Percentiles rank a stretch among this genome's conserved stretches.
phyloP scores from a whole-genome alignment of 2,329 filamentous ascomycete species.

The Pyricularia sp. region DNA sequence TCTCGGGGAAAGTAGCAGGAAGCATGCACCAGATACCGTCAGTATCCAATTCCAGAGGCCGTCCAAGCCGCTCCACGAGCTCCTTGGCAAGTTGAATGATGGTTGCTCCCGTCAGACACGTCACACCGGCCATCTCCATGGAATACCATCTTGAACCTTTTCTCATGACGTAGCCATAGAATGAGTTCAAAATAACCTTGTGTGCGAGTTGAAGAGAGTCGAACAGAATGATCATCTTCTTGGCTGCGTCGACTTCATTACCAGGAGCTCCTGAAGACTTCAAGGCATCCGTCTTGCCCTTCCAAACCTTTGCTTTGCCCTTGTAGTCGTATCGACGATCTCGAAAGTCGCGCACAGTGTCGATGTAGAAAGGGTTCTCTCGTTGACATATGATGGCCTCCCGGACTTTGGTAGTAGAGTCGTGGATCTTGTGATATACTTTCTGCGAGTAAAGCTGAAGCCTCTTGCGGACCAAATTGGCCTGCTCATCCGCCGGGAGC shows the following conservation, averaged over 20 bases:
- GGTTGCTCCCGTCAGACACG: slow-evolving; percentile 87
- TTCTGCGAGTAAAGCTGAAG: slow-evolving; percentile 93
- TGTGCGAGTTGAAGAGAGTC: slow-evolving; percentile 95
- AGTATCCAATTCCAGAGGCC: slow-evolving; percentile 89
- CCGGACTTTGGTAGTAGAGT: slow-evolving; percentile 81
- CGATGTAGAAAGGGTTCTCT: slow-evolving; percentile 96
- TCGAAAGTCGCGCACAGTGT: slow-evolving; percentile 92
- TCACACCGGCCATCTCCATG: slow-evolving; percentile 98
- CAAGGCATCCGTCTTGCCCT: slow-evolving; percentile 83
- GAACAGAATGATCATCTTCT: slow-evolving; percentile 97
- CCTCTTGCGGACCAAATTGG: slow-evolving; percentile 70
- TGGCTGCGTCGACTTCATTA: slow-evolving; percentile 79
- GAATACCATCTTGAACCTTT: slow-evolving; percentile 99
- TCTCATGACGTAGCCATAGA: slow-evolving; percentile 99
- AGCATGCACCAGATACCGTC: slow-evolving; percentile 99
- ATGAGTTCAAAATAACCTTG: slow-evolving; percentile 98
- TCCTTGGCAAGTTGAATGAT: slow-evolving; percentile 96
- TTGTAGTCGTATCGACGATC: slow-evolving; percentile 98
- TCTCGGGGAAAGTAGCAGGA: slow-evolving; percentile 91
- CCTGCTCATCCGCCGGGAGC: slow-evolving; percentile 72
- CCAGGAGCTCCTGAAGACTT: slow-evolving; percentile 71
- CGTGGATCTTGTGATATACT: slow-evolving; percentile 98
- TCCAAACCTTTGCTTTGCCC: slow-evolving; percentile 96
- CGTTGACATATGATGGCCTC: slow-evolving; percentile 98
- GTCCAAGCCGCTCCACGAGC: slow-evolving; percentile 84